Evolutionary conservation across 1,284 basidiomycete species (phyloP).

Genomic region (Megacollybia platyphylla): DNA sequence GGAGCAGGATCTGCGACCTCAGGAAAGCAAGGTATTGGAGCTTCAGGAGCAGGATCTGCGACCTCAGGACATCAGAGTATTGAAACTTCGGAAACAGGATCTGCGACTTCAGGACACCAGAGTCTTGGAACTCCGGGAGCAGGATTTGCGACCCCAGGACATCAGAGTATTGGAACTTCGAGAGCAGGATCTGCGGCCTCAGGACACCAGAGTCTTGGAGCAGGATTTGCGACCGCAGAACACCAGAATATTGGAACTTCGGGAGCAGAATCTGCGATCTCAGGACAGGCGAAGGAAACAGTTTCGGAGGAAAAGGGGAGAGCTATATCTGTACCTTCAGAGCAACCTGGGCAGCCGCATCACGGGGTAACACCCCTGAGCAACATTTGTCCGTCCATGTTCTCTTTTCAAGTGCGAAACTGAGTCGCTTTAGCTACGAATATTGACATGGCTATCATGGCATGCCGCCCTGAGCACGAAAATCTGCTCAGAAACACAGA

Average conservation of each 20-base stretch:
- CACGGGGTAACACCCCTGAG: constrained; percentile 39
- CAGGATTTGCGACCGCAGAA: no score
- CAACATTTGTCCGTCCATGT: constrained; percentile 38
- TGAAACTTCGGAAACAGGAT: no score
- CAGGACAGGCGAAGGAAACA: background rate
- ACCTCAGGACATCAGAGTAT: no score
- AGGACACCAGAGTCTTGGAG: background rate
- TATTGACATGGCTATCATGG: constrained; percentile 67
- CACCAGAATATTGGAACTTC: background rate
- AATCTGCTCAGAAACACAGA: constrained; percentile 51
- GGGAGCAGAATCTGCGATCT: no score
- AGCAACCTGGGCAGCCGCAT: constrained; percentile 2
- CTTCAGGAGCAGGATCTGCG: no score
- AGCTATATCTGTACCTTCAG: background rate
- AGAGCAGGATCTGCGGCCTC: constrained; percentile 1
- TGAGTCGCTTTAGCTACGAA: constrained; percentile 35
- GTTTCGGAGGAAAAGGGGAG: background rate
- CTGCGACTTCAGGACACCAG: no score
- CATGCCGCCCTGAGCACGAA: constrained; percentile 60
- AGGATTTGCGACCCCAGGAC: no score
- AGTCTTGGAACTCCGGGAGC: no score
- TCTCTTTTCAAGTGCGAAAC: background rate
- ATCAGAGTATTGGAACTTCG: no score
- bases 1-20: no score
- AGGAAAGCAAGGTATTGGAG: no score